Conservation (phyloP, 2,329 filamentous ascomycete genomes). For the Phyllosticta ampelicida region DNA sequence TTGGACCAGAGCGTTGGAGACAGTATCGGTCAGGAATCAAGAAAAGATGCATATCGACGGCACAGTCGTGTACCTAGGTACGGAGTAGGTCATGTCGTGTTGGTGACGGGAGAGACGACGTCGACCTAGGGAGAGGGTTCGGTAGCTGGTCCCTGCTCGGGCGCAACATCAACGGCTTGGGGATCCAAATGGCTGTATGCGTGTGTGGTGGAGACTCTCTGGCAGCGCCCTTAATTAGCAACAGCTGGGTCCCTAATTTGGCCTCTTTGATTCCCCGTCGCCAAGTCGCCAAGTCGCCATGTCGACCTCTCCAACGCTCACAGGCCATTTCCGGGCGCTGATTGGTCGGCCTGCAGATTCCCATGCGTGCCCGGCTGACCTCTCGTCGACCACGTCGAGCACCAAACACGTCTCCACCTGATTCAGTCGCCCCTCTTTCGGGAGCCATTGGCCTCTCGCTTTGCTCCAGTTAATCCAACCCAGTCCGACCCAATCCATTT, state of each 20-base stretch:
- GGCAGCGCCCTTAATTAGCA: no score
- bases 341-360: constrained; percentile 7
- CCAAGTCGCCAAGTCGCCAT: not conserved
- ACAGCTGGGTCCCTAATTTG: not conserved
- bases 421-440: not conserved
- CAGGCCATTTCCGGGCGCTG: not conserved
- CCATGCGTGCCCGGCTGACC: constrained; percentile 9
- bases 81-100: no score
- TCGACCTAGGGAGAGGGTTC: no score
- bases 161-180: no score
- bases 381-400: not conserved
- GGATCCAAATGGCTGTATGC: no score
- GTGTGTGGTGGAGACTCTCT: no score
- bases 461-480: not conserved
- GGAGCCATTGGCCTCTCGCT: no score
- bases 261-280: not conserved
- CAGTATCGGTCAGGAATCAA: constrained; percentile 1
- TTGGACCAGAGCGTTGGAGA: not conserved
- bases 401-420: constrained; percentile 5
- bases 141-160: no score
- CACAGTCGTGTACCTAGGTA: no score
- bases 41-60: constrained; percentile 20
- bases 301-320: not conserved
- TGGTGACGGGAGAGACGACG: no score
- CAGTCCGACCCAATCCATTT: no score